These are phyloP conservation scores for Termitomyces sp. DNA, from an alignment of 768 basidiomycete species.

Conservation along the genomic window DNA sequence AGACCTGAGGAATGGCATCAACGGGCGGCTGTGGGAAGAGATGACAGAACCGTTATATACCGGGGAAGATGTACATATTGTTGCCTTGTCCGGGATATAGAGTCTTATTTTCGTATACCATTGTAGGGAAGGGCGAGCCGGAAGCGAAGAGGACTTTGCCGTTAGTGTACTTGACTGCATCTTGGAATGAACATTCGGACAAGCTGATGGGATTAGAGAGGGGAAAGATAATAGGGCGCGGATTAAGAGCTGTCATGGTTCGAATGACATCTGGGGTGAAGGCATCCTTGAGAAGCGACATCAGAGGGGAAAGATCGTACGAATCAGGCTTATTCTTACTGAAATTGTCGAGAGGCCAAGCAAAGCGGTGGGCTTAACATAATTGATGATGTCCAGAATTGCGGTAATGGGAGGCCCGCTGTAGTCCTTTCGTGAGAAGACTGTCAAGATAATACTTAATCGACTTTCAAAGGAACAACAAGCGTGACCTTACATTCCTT, in stretches of 20 bases:
- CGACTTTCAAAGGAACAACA: neutral
- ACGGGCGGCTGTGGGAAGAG: neutral
- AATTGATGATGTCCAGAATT: conserved; percentile 71
- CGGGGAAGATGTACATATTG: conserved; percentile 87
- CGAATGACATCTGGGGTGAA: conserved; percentile 69
- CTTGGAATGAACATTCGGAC: conserved; percentile 75
- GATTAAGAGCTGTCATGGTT: conserved; percentile 74
- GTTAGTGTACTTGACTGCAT: conserved; percentile 65
- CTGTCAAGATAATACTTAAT: conserved; percentile 27
- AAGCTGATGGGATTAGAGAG: conserved; percentile 84
- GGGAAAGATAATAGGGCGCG: conserved; percentile 87
- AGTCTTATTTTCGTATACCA: conserved; percentile 45
- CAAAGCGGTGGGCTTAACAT: conserved; percentile 84
- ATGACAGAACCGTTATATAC: conserved; percentile 21
- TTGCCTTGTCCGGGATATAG: conserved; percentile 88
- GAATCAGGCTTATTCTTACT: conserved; percentile 23
- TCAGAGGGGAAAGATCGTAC: neutral
- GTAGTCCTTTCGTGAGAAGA: conserved; percentile 81
- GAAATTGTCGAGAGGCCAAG: conserved; percentile 86
- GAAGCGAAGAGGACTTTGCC: conserved; percentile 82
- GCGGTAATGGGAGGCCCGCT: conserved; percentile 66
- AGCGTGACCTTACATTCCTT: conserved; percentile 59
- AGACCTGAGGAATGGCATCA: conserved; percentile 40
- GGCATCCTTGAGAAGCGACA: conserved; percentile 42
- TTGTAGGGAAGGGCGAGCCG: conserved; percentile 78